Base-by-base conservation (phyloP, 2,329 filamentous ascomycete genomes). In the Penicillium italicum region DNA sequence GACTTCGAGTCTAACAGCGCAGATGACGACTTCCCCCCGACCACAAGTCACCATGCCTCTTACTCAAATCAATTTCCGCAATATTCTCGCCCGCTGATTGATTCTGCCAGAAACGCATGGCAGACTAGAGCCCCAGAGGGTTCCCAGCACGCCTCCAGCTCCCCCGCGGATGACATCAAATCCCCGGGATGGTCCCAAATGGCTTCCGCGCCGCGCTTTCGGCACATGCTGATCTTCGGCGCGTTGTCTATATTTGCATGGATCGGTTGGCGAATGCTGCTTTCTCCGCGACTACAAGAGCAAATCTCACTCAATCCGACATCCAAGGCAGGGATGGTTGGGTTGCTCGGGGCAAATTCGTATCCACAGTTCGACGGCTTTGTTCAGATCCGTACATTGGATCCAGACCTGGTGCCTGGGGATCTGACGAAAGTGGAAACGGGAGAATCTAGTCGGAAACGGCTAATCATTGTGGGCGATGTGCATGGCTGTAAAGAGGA, bases 391-490 rank as follows among this genome's bases (percentile, higher is more conserved):
- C 74, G 74, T 62, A 74, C 75, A 14, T 63, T 86, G 60, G 77
- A 83, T 61, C 62, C 74, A 26, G 62, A 69, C 4, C 68, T 80
- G 46, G 59, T 83, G 12, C 81, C 81, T 11, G 67, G 71, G 30
- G 53, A 58, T 10, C 26, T 62, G 22, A 51, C 52, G 22, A 46
- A 62, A 10, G 48, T 49, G 7, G 46, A 57, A 24, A 12, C 36
- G 11, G 61, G 44, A 1, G 18, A 48, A 36, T 52, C 69, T 40
- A 72, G 61, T 55, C 48, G 76, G 22, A 84, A 82, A 51, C 80
- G 91, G 18, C 77, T 99, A 24, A 78, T 97, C 33, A 80, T 97
- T 58, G 80, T 97, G 33, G 93, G 94, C 52, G 94, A 99, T 75
- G 90, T 97, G 14, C 93, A 97, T 76, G 94, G 94, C 46, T 94